phyloP scores from a whole-genome alignment of 495 filamentous ascomycete genomes.

The Daldinia decipiens region DNA sequence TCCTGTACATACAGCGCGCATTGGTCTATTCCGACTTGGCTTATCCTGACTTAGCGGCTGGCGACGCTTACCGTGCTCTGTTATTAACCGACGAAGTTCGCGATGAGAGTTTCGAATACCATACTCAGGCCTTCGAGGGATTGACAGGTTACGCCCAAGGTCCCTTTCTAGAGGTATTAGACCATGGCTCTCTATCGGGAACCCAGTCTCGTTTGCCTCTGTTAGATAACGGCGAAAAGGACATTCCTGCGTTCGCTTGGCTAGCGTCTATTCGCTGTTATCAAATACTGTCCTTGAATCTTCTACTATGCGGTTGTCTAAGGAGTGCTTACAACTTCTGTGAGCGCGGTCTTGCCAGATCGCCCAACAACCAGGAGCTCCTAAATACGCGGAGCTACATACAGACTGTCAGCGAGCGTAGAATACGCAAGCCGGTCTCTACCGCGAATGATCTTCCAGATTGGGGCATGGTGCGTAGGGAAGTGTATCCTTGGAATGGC shows the following conservation, averaged over 20 bases:
- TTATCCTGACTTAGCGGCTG: conserved; percentile 89
- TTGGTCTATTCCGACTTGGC: conserved; percentile 75
- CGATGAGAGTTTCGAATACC: conserved; percentile 74
- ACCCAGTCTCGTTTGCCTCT: conserved; percentile 52
- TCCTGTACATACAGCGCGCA: conserved; percentile 78
- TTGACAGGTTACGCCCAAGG: conserved; percentile 48
- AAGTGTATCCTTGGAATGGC: conserved; percentile 93
- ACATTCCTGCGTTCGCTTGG: conserved; percentile 49
- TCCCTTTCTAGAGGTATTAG: conserved; percentile 51
- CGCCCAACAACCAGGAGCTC: conserved; percentile 59
- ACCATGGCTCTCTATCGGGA: conserved; percentile 55
- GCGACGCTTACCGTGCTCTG: conserved; percentile 90
- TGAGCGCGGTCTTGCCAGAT: conserved; percentile 58
- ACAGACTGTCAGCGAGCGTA: conserved; percentile 56
- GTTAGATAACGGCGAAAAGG: conserved; percentile 39
- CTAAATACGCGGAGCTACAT: conserved; percentile 59
- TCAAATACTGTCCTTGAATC: conserved; percentile 66
- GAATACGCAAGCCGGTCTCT: conserved; percentile 54
- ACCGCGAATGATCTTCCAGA: conserved; percentile 69
- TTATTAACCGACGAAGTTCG: conserved; percentile 82
- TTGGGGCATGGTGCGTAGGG: conserved; percentile 79
- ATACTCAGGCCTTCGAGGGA: conserved; percentile 63
- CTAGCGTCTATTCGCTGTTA: conserved; percentile 63
- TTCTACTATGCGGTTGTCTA: conserved; percentile 74
- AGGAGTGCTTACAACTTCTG: conserved; percentile 76